A percentile compares a stretch with the other conserved stretches of the same genome.
phyloP scores from a whole-genome alignment of 495 filamentous ascomycete species.

The Articulospora tetracladia region DNA sequence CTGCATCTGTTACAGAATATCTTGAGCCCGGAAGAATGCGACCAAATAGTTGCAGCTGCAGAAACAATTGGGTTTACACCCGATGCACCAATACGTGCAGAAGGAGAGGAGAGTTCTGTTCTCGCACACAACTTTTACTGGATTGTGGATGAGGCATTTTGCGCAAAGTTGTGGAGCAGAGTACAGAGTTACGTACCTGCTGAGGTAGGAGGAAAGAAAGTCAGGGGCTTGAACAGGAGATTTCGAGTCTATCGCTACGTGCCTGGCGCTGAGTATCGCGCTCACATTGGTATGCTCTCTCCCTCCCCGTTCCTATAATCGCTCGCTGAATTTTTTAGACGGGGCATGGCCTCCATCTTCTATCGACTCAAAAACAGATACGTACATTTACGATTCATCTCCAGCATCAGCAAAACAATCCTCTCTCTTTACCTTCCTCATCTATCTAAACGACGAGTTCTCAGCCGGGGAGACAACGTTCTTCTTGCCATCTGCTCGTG shows the following conservation, averaged over 20 bases:
- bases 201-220: constrained; percentile 31
- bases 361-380: constrained; percentile 31
- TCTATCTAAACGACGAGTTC: constrained; percentile 50
- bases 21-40: constrained; percentile 37
- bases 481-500: constrained; percentile 38
- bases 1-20: constrained; percentile 36
- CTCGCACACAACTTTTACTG: constrained; percentile 51
- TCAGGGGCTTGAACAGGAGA: constrained; percentile 40
- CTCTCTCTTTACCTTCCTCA: constrained; percentile 45
- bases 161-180: constrained; percentile 38
- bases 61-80: constrained; percentile 42
- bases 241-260: constrained; percentile 48
- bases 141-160: constrained; percentile 39
- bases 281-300: constrained; percentile 28
- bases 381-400: constrained; percentile 42
- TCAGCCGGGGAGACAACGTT: constrained; percentile 47
- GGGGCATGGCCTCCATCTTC: constrained; percentile 46
- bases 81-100: constrained; percentile 40
- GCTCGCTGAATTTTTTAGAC: constrained; percentile 28
- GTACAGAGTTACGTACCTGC: constrained; percentile 35
- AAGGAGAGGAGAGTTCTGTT: constrained; percentile 38
- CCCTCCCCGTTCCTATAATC: neutral
- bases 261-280: constrained; percentile 44
- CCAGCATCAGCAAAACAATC: constrained; percentile 40
- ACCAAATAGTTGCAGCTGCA: constrained; percentile 40